Evolutionary conservation across 192 early-diverging fungal genomes (phyloP), one percentile per base, ranked within the genome.

Genomic region (Coemansia sp.): DNA sequence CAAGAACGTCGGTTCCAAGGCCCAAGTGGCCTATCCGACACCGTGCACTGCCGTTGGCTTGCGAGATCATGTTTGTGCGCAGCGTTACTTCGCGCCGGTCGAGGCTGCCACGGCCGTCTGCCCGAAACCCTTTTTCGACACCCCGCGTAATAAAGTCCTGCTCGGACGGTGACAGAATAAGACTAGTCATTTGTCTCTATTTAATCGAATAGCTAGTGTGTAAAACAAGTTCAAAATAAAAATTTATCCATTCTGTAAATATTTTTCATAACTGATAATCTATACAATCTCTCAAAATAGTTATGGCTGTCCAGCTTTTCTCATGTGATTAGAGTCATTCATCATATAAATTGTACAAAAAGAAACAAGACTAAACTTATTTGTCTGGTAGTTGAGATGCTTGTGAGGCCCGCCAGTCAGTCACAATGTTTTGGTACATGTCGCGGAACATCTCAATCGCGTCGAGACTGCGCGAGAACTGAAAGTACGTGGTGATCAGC

Each of bases 11-110:
- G 0, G 94, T 94, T 10, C 92, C 94, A 31, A 87, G 86, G 3
- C 87, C 89, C 42, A 93, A 54, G 52, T 73, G 59, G 0, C 79
- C 79, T 7, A 63, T 60, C 60, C 72, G 55, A 58, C 75, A 86
- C 71, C 94, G 91, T 49, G 91, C 91, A 72, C 89, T 91, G 5
- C 97, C 97, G 66, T 86, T 91, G 14, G 95, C 90, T 68, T 99
- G 96, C 17, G 91, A 86, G 22, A 98, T 88, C 56, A 94, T 77
- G 23, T 92, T 93, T 1, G 89, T 91, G 71, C 93, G 93, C n/a
- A 99, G 73, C 1, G 84, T 74, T 25, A 94, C 70, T 40, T 89
- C 82, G 47, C 97, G 91, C 40, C 83, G 88, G 66, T 94, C 91
- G 14, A 86, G 75, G 21, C 89, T 83, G 38, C 79, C 71, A 22